Conservation (phyloP, 805 yeast species). For the Diddensiella transvaalensis region DNA sequence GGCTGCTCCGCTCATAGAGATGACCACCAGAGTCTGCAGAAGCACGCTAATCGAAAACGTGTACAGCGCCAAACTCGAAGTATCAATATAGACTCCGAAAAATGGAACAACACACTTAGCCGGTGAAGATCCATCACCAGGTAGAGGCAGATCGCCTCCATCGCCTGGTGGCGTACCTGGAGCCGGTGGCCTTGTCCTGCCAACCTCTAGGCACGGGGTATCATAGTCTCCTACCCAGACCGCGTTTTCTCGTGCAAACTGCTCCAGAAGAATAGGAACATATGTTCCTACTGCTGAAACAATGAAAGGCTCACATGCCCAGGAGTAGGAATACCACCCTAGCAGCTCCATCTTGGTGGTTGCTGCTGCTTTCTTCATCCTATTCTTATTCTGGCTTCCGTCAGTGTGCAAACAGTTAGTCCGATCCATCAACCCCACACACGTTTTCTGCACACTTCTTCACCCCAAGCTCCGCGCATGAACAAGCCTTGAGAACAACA, state of each 20-base stretch:
- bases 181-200: conserved; percentile 24
- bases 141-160: conserved; percentile 18
- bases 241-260: conserved; percentile 69
- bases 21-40: conserved; percentile 65
- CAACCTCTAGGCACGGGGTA: conserved; percentile 46
- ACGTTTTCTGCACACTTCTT: too few relatives aligned
- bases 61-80: conserved; percentile 70
- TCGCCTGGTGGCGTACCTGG: conserved; percentile 11
- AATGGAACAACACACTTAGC: conserved; percentile 48
- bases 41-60: conserved; percentile 70
- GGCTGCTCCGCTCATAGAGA: conserved; percentile 69
- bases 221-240: conserved; percentile 57
- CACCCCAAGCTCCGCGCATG: background rate
- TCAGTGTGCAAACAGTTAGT: background rate
- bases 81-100: conserved; percentile 52
- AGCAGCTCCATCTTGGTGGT: conserved; percentile 37
- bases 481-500: background rate
- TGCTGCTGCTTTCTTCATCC: background rate
- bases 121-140: conserved; percentile 14
- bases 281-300: conserved; percentile 78
- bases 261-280: conserved; percentile 67
- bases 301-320: conserved; percentile 78
- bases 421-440: too few relatives aligned
- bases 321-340: conserved; percentile 68
- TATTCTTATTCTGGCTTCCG: background rate